These are phyloP conservation scores for Xylariaceae sp. DNA, from an alignment of 2,329 filamentous ascomycete genomes.

Conservation along the genomic window DNA sequence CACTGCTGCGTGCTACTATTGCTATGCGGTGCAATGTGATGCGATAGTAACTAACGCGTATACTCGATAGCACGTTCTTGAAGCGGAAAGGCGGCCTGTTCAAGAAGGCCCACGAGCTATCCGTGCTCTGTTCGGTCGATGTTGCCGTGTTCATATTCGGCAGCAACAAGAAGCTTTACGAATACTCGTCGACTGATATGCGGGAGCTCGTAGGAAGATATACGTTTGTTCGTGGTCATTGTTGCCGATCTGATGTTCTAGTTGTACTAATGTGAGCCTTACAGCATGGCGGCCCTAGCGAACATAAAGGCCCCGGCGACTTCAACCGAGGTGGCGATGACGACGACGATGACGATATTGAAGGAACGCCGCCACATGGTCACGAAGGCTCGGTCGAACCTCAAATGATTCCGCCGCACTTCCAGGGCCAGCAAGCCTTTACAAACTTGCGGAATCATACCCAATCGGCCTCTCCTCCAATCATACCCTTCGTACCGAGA, in stretches of 20 bases:
- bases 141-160: conserved; percentile 98
- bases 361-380: conserved; percentile 66
- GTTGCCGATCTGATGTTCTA: background rate
- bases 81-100: conserved; percentile 98
- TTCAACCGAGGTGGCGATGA: conserved; percentile 87
- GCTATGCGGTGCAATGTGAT: conserved; percentile 1
- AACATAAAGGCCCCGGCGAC: conserved; percentile 92
- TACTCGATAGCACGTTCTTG: conserved; percentile 72
- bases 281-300: conserved; percentile 86
- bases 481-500: conserved; percentile 67
- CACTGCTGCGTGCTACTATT: background rate
- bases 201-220: conserved; percentile 83
- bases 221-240: conserved; percentile 68
- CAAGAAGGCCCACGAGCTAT: conserved; percentile 99
- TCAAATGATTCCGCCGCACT: conserved; percentile 66
- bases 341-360: conserved; percentile 74
- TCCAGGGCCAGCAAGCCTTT: conserved; percentile 66
- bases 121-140: conserved; percentile 95
- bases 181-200: conserved; percentile 94
- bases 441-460: conserved; percentile 78
- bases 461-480: conserved; percentile 83
- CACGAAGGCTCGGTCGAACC: conserved; percentile 49
- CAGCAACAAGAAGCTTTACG: conserved; percentile 97
- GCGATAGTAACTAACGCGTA: conserved; percentile 17
- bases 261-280: conserved; percentile 16